These are phyloP conservation scores for Cryptomeria japonica DNA, from an alignment of 75 land plant genomes.

Conservation along the genomic window DNA sequence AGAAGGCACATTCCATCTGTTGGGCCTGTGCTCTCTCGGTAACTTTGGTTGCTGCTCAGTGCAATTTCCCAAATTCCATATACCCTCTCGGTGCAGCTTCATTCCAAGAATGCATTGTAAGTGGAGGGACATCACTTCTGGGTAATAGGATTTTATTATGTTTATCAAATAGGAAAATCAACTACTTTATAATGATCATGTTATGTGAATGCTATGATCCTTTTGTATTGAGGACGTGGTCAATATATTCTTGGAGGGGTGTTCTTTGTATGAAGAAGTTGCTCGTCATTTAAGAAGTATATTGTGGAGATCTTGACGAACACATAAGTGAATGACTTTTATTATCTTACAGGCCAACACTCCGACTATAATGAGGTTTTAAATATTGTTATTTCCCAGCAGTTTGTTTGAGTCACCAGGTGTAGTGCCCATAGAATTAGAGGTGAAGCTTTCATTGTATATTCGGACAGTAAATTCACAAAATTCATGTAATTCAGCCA, in stretches of 20 bases:
- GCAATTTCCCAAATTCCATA: neutral
- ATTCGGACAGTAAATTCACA: neutral
- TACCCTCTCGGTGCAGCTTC: neutral
- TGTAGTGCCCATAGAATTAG: neutral
- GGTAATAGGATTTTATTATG: neutral
- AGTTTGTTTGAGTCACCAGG: neutral
- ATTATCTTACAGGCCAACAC: neutral
- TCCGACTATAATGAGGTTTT: neutral
- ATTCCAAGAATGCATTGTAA: neutral
- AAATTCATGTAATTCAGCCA: neutral
- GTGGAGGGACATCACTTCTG: neutral
- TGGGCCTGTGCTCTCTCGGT: neutral
- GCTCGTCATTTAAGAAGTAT: neutral
- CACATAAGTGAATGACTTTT: neutral
- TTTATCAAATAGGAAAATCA: neutral
- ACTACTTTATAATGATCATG: neutral
- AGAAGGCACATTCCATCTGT: slow-evolving; percentile 3
- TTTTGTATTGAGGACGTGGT: neutral
- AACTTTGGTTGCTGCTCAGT: neutral
- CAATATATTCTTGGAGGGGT: neutral
- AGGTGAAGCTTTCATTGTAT: neutral
- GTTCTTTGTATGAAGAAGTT: neutral
- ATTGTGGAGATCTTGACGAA: neutral
- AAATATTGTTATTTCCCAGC: neutral
- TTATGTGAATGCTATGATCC: neutral